Base-by-base conservation (phyloP, 2,329 filamentous ascomycete genomes). In the Aureobasidium sp. region DNA sequence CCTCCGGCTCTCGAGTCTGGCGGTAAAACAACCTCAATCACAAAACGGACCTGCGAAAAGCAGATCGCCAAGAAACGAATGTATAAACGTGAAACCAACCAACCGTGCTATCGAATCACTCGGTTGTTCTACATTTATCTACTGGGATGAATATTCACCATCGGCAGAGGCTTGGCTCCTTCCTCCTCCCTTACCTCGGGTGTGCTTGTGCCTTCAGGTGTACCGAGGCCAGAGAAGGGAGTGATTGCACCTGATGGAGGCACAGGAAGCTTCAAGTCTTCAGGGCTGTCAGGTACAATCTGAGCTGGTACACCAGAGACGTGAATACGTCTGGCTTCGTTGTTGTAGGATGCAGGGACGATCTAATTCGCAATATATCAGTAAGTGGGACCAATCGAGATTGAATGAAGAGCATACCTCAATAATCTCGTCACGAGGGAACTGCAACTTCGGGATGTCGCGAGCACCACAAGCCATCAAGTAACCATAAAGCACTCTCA, bases 391-490 rank as follows among this genome's bases (percentile, higher is more conserved):
- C 17, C 6, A 9, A n/a, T 6, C 27, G n/a, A 17, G 27, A 19
- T 19, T 27, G 15, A 27, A 19, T 17, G 22, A 2, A 33, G 49
- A 12, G 37, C 47, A 66, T 72, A 85, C 85, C 80, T 99, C 94
- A 67, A 99, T 96, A 71, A 99, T 97, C 73, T 99, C 91, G 71
- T 99, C 88, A 47, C 94, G 89, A 4, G 94, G 94, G 70, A 99
- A 99, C 67, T 91, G 89, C 64, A 99, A 84, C 68, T 87, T 88
- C 4, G 94, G 94, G 65, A 99, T 99, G 70, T 96, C 91, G 74
- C 88, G 89, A 9, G 95, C 92, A 72, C 93, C 94, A 77, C 94
- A 97, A 68, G 96, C 94, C 94, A 99, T 99, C 42, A 99, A 81
- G 75, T 99, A 99, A 27, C 92, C 92, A 72, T 99, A 99, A 3